Evolutionary conservation across 345 rosid species (phyloP).

Genomic region (Aurinia saxatilis): DNA sequence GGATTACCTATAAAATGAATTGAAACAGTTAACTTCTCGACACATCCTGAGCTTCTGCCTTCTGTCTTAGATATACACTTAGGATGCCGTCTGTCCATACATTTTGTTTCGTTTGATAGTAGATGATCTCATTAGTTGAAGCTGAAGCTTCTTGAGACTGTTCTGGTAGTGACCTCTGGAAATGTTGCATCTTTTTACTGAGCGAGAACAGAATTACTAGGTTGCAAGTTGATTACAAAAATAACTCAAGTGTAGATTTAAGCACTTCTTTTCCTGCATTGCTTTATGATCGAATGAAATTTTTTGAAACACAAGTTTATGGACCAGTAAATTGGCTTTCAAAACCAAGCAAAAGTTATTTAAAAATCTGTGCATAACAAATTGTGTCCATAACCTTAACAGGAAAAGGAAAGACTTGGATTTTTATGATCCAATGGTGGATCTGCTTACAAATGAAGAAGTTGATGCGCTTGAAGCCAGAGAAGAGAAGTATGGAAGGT

Average conservation of each 20-base stretch:
- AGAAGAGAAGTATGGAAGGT: conserved; percentile 56
- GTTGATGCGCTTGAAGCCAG: conserved; percentile 81
- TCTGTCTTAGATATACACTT: background rate
- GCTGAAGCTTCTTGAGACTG: background rate
- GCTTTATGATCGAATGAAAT: background rate
- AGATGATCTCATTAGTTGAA: background rate
- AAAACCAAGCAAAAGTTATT: background rate
- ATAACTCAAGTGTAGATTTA: background rate
- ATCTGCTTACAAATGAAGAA: conserved; percentile 74
- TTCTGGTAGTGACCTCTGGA: background rate
- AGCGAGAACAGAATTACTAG: background rate
- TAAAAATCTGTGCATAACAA: background rate
- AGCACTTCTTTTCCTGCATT: background rate
- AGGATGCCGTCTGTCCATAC: background rate
- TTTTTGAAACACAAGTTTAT: background rate
- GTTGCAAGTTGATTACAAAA: background rate
- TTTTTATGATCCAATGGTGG: conserved; percentile 65
- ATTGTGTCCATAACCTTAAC: conserved; percentile 15
- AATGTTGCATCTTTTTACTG: conserved; percentile 1
- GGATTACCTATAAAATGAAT: background rate
- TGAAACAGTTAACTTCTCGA: background rate
- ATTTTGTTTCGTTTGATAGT: background rate
- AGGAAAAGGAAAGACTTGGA: conserved; percentile 98
- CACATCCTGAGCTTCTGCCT: background rate
- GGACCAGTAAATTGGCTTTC: background rate